These are phyloP conservation scores for Pulveroboletus frians DNA, from an alignment of 768 basidiomycete species.

Conservation along the genomic window DNA sequence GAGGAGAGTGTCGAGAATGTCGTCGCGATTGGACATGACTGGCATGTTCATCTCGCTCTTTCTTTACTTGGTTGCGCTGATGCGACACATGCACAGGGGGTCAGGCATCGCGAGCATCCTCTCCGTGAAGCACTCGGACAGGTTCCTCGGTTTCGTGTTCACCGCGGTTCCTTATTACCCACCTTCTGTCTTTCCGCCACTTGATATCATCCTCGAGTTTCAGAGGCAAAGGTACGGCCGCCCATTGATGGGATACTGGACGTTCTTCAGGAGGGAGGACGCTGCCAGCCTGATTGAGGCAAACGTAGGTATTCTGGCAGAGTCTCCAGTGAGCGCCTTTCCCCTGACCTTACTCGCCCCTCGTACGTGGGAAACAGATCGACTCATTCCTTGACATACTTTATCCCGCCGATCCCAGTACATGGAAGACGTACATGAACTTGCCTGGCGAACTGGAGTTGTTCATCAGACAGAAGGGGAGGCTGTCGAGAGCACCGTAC, in stretches of 20 bases:
- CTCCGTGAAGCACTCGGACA: conserved; percentile 34
- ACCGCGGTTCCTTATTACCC: conserved; percentile 32
- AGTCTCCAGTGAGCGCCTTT: too few species aligned
- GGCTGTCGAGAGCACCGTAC: conserved; percentile 27
- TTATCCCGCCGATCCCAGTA: conserved; percentile 31
- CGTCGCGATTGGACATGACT: conserved; percentile 39
- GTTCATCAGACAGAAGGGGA: conserved; percentile 23
- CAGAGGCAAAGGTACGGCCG: conserved; percentile 29
- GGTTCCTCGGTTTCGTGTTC: conserved; percentile 39
- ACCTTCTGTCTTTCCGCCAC: conserved; percentile 23
- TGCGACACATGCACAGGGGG: conserved; percentile 29
- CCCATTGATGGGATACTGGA: conserved; percentile 42
- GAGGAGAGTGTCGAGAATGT: conserved; percentile 29
- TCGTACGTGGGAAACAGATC: conserved; percentile 18
- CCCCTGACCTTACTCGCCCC: neutral
- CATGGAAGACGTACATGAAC: conserved; percentile 35
- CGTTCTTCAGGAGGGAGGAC: conserved; percentile 29
- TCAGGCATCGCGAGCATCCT: conserved; percentile 31
- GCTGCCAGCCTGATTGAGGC: conserved; percentile 31
- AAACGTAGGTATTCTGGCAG: conserved; percentile 24
- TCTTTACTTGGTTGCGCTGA: conserved; percentile 1
- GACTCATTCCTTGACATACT: conserved; percentile 37
- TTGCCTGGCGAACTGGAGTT: conserved; percentile 32
- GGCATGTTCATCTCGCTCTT: conserved; percentile 18
- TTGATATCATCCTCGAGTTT: conserved; percentile 23